Conservation (phyloP, 306 rosid genomes). For the Ammopiptanthus mongolicus region DNA sequence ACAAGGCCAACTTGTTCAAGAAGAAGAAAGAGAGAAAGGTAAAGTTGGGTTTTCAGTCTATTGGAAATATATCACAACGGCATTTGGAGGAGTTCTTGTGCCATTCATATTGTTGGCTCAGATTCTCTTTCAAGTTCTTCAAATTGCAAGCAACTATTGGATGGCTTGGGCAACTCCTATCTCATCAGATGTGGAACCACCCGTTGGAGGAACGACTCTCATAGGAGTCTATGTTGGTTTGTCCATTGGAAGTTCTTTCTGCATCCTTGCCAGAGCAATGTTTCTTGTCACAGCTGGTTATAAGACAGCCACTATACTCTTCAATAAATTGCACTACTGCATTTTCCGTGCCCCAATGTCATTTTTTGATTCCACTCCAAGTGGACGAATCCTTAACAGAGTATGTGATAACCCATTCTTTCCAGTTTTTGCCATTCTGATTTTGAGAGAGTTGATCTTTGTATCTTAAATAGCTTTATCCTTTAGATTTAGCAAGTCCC, state of each 20-base stretch:
- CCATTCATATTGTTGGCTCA: conserved; percentile 68
- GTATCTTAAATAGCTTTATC: neutral
- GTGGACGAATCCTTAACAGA: conserved; percentile 78
- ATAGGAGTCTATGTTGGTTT: conserved; percentile 55
- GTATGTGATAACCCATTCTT: conserved; percentile 29
- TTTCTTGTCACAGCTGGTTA: conserved; percentile 55
- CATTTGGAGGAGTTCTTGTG: conserved; percentile 78
- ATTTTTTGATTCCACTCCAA: conserved; percentile 84
- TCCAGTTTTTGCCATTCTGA: neutral
- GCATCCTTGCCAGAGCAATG: conserved; percentile 43
- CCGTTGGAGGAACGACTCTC: conserved; percentile 42
- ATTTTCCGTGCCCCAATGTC: conserved; percentile 89
- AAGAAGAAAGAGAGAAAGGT: conserved; percentile 93
- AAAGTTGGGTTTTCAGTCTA: conserved; percentile 64
- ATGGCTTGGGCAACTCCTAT: conserved; percentile 89
- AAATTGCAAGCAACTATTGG: conserved; percentile 93
- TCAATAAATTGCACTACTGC: conserved; percentile 68
- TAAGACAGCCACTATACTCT: conserved; percentile 70
- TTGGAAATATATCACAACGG: conserved; percentile 67
- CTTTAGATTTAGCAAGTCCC: neutral
- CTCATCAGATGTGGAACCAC: conserved; percentile 51
- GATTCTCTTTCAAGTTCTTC: conserved; percentile 63
- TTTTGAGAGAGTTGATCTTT: neutral
- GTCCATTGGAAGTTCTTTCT: conserved; percentile 66
- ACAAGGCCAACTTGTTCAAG: conserved; percentile 75